These are phyloP conservation scores for Orbilia brochopaga DNA, from an alignment of 2,329 filamentous ascomycete species.

Conservation along the genomic window DNA sequence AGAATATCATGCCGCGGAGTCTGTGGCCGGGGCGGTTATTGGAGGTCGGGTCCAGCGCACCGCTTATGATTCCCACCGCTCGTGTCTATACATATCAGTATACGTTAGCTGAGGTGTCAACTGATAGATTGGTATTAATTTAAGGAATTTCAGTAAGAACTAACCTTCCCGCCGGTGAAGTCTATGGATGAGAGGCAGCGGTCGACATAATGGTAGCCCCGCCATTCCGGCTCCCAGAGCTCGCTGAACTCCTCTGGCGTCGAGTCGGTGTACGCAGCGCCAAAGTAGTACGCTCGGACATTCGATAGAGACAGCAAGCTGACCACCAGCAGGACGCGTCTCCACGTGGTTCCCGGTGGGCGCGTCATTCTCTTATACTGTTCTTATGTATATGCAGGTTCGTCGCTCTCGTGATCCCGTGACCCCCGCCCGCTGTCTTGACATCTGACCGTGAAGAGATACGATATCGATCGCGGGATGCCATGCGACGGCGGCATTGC, in stretches of 20 bases:
- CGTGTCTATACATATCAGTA: conserved; percentile 11
- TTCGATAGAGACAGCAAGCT: conserved; percentile 6
- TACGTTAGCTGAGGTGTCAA: background rate
- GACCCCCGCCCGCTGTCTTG: too few relatives aligned
- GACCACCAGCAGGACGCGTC: conserved; percentile 13
- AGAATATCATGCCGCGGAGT: conserved; percentile 17
- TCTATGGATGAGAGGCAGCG: conserved; percentile 6
- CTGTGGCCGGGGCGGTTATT: background rate
- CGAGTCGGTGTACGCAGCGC: background rate
- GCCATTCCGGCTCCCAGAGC: conserved; percentile 28
- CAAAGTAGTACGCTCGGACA: conserved; percentile 25
- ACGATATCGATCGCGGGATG: too few relatives aligned
- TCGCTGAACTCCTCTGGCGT: background rate
- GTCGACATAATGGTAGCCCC: background rate
- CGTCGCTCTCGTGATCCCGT: too few relatives aligned
- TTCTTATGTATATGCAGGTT: too few relatives aligned
- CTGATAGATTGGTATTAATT: too few relatives aligned
- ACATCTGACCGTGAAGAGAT: too few relatives aligned
- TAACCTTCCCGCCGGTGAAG: background rate
- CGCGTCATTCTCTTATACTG: too few relatives aligned
- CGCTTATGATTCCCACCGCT: conserved; percentile 31
- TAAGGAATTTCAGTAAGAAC: background rate
- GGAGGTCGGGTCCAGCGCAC: background rate
- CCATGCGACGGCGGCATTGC: too few relatives aligned
- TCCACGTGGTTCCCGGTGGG: background rate